Evolutionary conservation across 306 rosid genomes (phyloP).

Genomic region (Prunus persica): DNA sequence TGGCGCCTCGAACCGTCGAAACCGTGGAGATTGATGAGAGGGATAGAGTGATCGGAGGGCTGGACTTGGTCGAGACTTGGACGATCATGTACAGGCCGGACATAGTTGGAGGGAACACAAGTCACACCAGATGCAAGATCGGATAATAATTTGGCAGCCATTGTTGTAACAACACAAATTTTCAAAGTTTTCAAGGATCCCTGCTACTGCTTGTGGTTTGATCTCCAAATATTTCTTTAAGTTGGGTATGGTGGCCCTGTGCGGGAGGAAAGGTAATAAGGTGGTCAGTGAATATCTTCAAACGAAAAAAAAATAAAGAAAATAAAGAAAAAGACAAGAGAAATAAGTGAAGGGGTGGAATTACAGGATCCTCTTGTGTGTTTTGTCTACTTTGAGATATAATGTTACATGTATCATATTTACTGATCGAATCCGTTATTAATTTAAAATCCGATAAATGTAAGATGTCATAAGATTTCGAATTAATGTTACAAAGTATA

Average conservation of each 20-base stretch:
- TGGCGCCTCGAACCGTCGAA: conserved; percentile 13
- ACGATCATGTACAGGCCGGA: conserved; percentile 19
- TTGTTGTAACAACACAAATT: not conserved
- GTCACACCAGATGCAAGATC: conserved; percentile 12
- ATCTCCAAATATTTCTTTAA: not conserved
- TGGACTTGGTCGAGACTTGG: conserved; percentile 27
- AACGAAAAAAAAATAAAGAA: not conserved
- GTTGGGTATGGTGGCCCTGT: no score
- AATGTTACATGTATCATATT: not conserved
- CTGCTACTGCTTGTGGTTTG: not conserved
- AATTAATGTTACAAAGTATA: no score
- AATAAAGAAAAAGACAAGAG: not conserved
- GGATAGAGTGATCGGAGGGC: conserved; percentile 16
- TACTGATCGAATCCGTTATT: no score
- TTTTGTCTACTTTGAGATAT: no score
- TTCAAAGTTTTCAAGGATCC: not conserved
- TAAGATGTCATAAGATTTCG: no score
- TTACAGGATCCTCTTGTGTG: not conserved
- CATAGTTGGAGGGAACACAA: conserved; percentile 20
- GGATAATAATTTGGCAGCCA: conserved; percentile 11
- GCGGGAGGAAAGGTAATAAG: not conserved
- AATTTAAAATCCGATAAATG: no score
- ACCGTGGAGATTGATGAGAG: conserved; percentile 28
- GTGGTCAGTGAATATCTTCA: not conserved
- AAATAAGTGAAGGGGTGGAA: not conserved